Conservation (phyloP, 129 eudicot genomes). For the Lactuca saligna region DNA sequence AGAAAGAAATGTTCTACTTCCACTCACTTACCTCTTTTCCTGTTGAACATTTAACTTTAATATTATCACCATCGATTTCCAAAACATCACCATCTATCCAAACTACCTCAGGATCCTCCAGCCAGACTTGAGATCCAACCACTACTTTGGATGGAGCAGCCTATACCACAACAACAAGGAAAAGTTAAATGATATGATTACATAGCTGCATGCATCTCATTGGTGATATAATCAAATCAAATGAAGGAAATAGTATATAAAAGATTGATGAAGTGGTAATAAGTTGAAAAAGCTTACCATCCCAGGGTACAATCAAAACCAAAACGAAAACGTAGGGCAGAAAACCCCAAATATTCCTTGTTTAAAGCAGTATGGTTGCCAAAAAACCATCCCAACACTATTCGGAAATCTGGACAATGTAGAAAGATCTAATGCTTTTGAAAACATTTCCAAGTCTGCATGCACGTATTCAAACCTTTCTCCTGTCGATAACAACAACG, state of each 20-base stretch:
- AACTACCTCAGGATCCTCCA: slow-evolving; percentile 84
- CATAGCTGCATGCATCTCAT: not conserved
- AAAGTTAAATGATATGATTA: not conserved
- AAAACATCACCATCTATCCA: slow-evolving; percentile 88
- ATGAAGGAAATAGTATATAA: not conserved
- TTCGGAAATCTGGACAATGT: slow-evolving; percentile 10
- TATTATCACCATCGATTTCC: slow-evolving; percentile 58
- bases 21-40: slow-evolving; percentile 60
- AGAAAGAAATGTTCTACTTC: not conserved
- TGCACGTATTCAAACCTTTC: not conserved
- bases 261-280: slow-evolving; percentile 14
- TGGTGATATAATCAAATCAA: not conserved
- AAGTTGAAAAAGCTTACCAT: slow-evolving; percentile 19
- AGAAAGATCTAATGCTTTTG: slow-evolving; percentile 17
- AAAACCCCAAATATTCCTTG: slow-evolving; percentile 12
- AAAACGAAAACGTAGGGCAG: not conserved
- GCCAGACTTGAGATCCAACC: slow-evolving; percentile 91
- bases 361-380: slow-evolving; percentile 13
- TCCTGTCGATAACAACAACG: not conserved
- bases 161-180: slow-evolving; percentile 36
- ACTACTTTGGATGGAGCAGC: slow-evolving; percentile 46
- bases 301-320: slow-evolving; percentile 20
- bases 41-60: slow-evolving; percentile 49
- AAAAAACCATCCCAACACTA: slow-evolving; percentile 22
- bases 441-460: slow-evolving; percentile 8